Conservation (phyloP, 1,284 basidiomycete species). For the Xerocomus minutiporus region DNA sequence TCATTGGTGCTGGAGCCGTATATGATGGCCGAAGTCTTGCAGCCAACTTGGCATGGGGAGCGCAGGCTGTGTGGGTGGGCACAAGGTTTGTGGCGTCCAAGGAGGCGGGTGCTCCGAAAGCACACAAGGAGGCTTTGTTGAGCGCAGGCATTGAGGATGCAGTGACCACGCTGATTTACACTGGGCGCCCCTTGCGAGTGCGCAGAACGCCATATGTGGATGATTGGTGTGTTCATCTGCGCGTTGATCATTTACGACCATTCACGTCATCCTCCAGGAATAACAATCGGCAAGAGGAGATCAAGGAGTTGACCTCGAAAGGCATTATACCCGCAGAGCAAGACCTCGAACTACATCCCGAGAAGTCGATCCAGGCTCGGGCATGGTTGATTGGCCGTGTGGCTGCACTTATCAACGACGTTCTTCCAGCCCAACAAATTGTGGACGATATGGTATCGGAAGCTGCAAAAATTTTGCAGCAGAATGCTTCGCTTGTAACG, state of each 20-base stretch:
- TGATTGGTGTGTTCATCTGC: slow-evolving; percentile 52
- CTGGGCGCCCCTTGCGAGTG: slow-evolving; percentile 83
- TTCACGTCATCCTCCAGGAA: slow-evolving; percentile 39
- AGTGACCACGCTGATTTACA: slow-evolving; percentile 78
- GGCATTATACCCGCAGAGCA: slow-evolving; percentile 72
- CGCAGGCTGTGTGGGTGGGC: slow-evolving; percentile 74
- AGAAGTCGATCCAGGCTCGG: slow-evolving; percentile 54
- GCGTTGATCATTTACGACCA: background rate
- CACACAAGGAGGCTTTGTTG: slow-evolving; percentile 75
- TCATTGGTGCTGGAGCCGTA: slow-evolving; percentile 83
- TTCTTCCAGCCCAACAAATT: slow-evolving; percentile 76
- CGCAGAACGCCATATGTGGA: slow-evolving; percentile 77
- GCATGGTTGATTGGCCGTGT: slow-evolving; percentile 80
- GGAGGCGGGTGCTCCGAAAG: slow-evolving; percentile 78
- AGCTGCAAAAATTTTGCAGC: slow-evolving; percentile 49
- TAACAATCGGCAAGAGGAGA: slow-evolving; percentile 65
- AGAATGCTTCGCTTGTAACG: slow-evolving; percentile 37
- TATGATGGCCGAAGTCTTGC: slow-evolving; percentile 84
- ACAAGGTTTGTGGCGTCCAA: slow-evolving; percentile 83
- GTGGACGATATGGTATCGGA: slow-evolving; percentile 76
- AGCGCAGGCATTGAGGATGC: slow-evolving; percentile 68
- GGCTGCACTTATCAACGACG: slow-evolving; percentile 67
- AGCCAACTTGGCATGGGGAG: slow-evolving; percentile 80
- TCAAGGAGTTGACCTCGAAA: slow-evolving; percentile 69
- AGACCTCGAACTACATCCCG: slow-evolving; percentile 73